phyloP scores from a whole-genome alignment of 2,329 filamentous ascomycete genomes.

The Biscogniauxia mediterranea region DNA sequence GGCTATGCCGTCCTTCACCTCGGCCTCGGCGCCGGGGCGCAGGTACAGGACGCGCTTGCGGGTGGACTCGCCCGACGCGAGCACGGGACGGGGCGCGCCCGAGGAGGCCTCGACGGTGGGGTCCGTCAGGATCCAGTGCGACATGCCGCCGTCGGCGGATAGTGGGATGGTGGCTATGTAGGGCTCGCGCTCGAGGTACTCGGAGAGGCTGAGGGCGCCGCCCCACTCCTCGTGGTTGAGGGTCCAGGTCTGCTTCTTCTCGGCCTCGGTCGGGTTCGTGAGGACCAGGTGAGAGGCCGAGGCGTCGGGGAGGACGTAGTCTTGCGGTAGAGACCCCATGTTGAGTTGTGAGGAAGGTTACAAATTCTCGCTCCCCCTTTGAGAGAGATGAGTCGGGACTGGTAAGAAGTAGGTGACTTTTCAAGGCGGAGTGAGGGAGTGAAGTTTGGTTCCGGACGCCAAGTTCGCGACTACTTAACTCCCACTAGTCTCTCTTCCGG shows the following conservation, averaged over 20 bases:
- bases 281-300: conserved; percentile 44
- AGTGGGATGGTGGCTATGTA: conserved; percentile 58
- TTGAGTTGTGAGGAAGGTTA: not conserved
- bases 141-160: conserved; percentile 56
- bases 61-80: conserved; percentile 64
- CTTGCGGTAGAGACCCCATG: conserved; percentile 32
- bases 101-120: conserved; percentile 17
- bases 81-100: conserved; percentile 47
- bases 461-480: not conserved
- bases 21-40: conserved; percentile 24
- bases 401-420: not conserved
- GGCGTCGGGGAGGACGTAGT: conserved; percentile 33
- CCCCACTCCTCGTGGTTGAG: conserved; percentile 60
- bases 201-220: conserved; percentile 48
- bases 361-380: not conserved
- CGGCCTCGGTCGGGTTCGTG: conserved; percentile 53
- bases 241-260: conserved; percentile 54
- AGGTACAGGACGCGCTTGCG: conserved; percentile 54
- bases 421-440: not conserved
- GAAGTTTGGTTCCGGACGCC: not conserved
- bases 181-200: conserved; percentile 60
- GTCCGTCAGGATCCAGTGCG: conserved; percentile 64
- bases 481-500: not conserved
- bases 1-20: conserved; percentile 54
- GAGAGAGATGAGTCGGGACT: too few species aligned